phyloP scores from a whole-genome alignment of 352 stramenopile genomes.

The Phytophthora fragariaefolia region DNA sequence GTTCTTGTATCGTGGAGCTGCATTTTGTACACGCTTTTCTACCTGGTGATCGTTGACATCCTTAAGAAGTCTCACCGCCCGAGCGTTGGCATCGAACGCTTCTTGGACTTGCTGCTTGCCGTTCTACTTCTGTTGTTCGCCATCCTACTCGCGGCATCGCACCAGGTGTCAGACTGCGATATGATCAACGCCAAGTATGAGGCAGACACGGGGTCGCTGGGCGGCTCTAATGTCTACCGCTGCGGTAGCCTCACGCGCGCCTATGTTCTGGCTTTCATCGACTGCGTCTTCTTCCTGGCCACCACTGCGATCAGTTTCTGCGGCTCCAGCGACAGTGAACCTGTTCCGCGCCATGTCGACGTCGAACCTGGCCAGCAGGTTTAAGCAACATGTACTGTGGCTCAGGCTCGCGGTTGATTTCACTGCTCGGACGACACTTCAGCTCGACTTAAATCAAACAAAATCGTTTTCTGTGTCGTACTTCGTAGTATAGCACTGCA shows the following conservation, averaged over 20 bases:
- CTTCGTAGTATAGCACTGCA: too few relatives aligned
- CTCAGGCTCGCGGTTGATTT: neutral
- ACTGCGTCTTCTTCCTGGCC: constrained; percentile 40
- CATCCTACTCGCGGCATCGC: constrained; percentile 44
- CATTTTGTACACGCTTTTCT: constrained; percentile 55
- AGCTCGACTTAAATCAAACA: constrained; percentile 11
- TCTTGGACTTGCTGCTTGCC: constrained; percentile 43
- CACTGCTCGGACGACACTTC: constrained; percentile 9
- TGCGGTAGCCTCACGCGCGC: constrained; percentile 47
- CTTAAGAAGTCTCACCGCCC: constrained; percentile 49
- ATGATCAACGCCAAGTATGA: constrained; percentile 43
- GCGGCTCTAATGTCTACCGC: constrained; percentile 41
- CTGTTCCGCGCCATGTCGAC: constrained; percentile 24
- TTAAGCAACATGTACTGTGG: constrained; percentile 3
- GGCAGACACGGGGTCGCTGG: constrained; percentile 23
- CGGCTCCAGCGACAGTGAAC: constrained; percentile 14
- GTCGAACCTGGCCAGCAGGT: constrained; percentile 33
- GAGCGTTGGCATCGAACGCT: constrained; percentile 35
- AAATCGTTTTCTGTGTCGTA: too few relatives aligned
- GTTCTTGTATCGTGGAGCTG: constrained; percentile 52
- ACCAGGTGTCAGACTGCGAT: constrained; percentile 44
- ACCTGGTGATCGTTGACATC: constrained; percentile 46
- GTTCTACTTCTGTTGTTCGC: constrained; percentile 44
- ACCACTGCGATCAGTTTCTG: constrained; percentile 39
- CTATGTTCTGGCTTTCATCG: constrained; percentile 47